These are phyloP conservation scores for Boletus coccyginus DNA, from an alignment of 768 basidiomycete species.

Conservation along the genomic window DNA sequence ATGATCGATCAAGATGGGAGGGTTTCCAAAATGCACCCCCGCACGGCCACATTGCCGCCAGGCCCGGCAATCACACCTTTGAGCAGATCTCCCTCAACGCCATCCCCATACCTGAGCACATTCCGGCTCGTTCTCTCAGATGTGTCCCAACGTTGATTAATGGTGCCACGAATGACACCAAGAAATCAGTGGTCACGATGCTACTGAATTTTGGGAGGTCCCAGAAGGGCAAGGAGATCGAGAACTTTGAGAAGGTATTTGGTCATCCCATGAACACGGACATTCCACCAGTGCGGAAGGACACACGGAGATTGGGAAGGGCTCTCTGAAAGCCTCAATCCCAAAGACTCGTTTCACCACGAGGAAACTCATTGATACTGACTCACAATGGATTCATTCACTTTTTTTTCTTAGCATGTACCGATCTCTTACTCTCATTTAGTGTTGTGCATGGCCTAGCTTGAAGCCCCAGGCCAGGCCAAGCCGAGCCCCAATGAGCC, in stretches of 20 bases:
- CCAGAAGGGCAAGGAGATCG: not conserved
- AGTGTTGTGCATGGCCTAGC: too few relatives aligned
- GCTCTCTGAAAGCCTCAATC: constrained; percentile 13
- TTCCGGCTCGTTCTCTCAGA: constrained; percentile 8
- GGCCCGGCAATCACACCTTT: not conserved
- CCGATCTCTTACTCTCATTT: not conserved
- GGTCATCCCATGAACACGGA: constrained; percentile 14
- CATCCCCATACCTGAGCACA: constrained; percentile 6
- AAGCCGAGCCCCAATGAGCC: too few relatives aligned
- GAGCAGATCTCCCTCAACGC: constrained; percentile 11
- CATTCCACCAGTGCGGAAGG: constrained; percentile 12
- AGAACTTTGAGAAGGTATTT: constrained; percentile 9
- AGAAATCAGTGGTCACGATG: not conserved
- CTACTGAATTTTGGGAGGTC: constrained; percentile 4
- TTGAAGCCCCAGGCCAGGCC: too few relatives aligned
- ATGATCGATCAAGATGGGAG: constrained; percentile 1
- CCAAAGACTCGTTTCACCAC: constrained; percentile 10
- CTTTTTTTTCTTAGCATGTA: not conserved
- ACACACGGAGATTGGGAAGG: constrained; percentile 7
- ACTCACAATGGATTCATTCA: not conserved
- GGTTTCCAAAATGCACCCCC: not conserved
- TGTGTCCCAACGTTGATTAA: constrained; percentile 3
- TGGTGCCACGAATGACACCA: constrained; percentile 2
- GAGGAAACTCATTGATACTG: too few relatives aligned
- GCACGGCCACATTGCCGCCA: not conserved